These are phyloP conservation scores for Corchorus capsularis DNA, from an alignment of 345 rosid genomes.

Conservation along the genomic window DNA sequence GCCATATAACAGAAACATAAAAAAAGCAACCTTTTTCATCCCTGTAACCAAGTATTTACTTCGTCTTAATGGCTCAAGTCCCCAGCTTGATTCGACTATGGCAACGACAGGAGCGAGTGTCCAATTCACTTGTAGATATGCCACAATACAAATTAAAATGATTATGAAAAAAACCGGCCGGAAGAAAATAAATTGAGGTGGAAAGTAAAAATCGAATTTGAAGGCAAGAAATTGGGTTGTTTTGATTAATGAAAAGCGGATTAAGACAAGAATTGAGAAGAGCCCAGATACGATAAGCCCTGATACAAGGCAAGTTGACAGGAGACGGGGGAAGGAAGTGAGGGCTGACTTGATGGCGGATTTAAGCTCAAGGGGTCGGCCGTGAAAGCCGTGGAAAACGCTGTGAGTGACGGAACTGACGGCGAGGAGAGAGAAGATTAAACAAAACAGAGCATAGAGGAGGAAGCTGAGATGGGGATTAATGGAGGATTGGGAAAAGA, in stretches of 20 bases:
- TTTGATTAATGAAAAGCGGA: slow-evolving; percentile 26
- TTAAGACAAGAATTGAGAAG: slow-evolving; percentile 25
- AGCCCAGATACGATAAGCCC: slow-evolving; percentile 34
- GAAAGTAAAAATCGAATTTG: slow-evolving; percentile 26
- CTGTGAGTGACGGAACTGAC: slow-evolving; percentile 66
- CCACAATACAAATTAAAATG: slow-evolving; percentile 21
- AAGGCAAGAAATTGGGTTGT: slow-evolving; percentile 32
- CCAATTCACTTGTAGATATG: slow-evolving; percentile 51
- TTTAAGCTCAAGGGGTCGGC: slow-evolving; percentile 70
- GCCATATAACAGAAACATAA: slow-evolving; percentile 35
- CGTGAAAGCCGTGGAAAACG: slow-evolving; percentile 71
- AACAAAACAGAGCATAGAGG: slow-evolving; percentile 33
- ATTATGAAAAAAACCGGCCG: slow-evolving; percentile 9
- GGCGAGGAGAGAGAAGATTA: slow-evolving; percentile 45
- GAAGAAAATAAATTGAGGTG: slow-evolving; percentile 35
- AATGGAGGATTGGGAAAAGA: background rate
- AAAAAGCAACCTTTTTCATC: slow-evolving; percentile 44
- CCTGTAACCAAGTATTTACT: slow-evolving; percentile 54
- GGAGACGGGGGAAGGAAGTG: slow-evolving; percentile 56
- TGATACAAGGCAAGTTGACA: slow-evolving; percentile 34
- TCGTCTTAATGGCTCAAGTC: slow-evolving; percentile 58
- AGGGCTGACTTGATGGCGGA: slow-evolving; percentile 59
- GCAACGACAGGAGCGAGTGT: slow-evolving; percentile 47
- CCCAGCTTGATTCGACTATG: slow-evolving; percentile 74
- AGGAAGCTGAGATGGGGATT: too few relatives aligned